Base-by-base conservation (phyloP, 176 grass and related monocot species). In the Carex pumila region DNA sequence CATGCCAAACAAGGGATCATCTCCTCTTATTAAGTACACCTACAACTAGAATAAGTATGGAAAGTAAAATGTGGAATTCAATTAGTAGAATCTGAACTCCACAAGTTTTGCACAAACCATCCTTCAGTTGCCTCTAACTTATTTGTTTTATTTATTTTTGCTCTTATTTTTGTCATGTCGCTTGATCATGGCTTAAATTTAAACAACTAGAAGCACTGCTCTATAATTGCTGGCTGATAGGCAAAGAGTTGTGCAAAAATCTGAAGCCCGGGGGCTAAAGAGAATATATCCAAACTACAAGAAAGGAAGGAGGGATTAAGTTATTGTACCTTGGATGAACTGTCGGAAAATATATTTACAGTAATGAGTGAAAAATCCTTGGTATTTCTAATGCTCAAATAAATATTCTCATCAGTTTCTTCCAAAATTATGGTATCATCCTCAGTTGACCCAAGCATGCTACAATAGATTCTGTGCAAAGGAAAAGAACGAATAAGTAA, bases 11-110 rank as follows among this genome's bases (percentile, higher is more conserved):
- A 98, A 82, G 54, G 92, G 95, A 45, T 94, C 88, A 80, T 89
- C 90, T 82, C 88, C 87, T 64, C 91, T 91, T 94, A 98, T 95
- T 68, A 98, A 93, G 84, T 93, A 95, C 70, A 98, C 95, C 92
- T 98, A 89, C 34, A 89, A 87, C 60, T 61, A 64, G 36, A 84
- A 85, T 56, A 75, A 83, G 8, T 50, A 82, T 82, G 11, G 86
- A 73, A 37, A 87, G 75, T 58, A 29, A 75, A 75, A 76, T 76
- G 47, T 76, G 50, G 45, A 76, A 76, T 76, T 30, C 72, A 76
- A 53, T 25, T 22, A 12, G 22, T 75, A 75, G 45, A 22, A 45
- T 54, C 21, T 30, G 4, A 75, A 29, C 47, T 54, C 11, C 71
- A 75, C 19, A 75, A 73, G 17, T 64, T 62, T 62, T 50, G 52